phyloP scores from a whole-genome alignment of 1,284 basidiomycete species.

The Cryptococcus sp. region DNA sequence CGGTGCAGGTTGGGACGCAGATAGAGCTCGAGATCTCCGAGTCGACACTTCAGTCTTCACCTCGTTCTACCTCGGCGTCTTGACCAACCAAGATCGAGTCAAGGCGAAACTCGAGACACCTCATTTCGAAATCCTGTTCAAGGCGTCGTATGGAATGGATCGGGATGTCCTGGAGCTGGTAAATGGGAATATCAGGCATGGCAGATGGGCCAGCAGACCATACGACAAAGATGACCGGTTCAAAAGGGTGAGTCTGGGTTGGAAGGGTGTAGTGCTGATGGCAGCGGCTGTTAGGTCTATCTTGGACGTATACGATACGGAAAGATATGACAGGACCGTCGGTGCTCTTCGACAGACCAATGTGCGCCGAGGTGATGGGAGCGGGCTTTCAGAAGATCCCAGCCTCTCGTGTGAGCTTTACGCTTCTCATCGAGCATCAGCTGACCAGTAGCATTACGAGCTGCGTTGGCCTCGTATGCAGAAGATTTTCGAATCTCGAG shows the following conservation, averaged over 20 bases:
- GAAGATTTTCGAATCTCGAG: slow-evolving; percentile 58
- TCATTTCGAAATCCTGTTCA: slow-evolving; percentile 66
- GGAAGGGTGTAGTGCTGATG: background rate
- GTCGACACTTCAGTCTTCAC: slow-evolving; percentile 68
- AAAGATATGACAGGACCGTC: slow-evolving; percentile 54
- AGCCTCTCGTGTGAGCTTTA: slow-evolving; percentile 53
- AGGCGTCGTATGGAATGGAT: slow-evolving; percentile 63
- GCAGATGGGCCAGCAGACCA: slow-evolving; percentile 31
- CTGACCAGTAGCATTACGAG: slow-evolving; percentile 61
- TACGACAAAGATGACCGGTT: slow-evolving; percentile 32
- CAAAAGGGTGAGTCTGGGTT: slow-evolving; percentile 27
- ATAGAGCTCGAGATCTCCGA: slow-evolving; percentile 65
- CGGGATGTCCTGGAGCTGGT: slow-evolving; percentile 62
- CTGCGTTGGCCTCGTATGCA: slow-evolving; percentile 71
- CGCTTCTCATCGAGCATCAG: no score
- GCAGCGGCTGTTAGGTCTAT: slow-evolving; percentile 43
- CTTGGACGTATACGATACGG: slow-evolving; percentile 56
- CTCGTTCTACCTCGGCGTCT: slow-evolving; percentile 65
- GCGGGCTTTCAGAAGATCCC: slow-evolving; percentile 69
- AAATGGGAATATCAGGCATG: slow-evolving; percentile 60
- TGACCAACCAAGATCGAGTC: slow-evolving; percentile 30
- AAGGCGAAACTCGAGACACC: slow-evolving; percentile 43
- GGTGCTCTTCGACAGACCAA: slow-evolving; percentile 57
- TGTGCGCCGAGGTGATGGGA: slow-evolving; percentile 68
- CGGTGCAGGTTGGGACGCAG: slow-evolving; percentile 70